phyloP scores from a whole-genome alignment of 192 early-diverging fungal species.

The Gigaspora rosea region DNA sequence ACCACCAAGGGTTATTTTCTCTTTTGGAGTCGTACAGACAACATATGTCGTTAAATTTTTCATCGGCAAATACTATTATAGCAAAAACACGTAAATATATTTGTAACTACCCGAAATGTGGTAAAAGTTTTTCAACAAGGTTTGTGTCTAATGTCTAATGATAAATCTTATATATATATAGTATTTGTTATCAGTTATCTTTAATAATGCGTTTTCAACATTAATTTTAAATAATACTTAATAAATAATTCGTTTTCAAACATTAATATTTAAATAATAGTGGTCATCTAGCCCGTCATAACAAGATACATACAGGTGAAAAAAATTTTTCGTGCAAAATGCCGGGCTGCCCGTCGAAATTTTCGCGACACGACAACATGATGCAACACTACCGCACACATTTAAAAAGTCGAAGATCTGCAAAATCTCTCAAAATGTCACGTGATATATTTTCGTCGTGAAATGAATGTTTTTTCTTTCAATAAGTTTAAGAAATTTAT shows the following conservation, averaged over 20 bases:
- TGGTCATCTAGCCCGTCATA: conserved; percentile 80
- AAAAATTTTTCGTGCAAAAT: conserved; percentile 72
- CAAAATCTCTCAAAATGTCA: not conserved
- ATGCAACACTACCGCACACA: conserved; percentile 87
- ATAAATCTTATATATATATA: not conserved
- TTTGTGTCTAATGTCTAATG: conserved; percentile 29
- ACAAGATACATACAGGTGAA: conserved; percentile 80
- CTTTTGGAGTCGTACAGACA: not conserved
- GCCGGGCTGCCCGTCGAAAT: conserved; percentile 69
- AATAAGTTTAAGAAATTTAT: too few relatives aligned
- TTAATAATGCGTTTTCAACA: not conserved
- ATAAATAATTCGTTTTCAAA: not conserved
- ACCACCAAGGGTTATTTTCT: too few relatives aligned
- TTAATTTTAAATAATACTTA: not conserved
- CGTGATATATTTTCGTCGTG: too few relatives aligned
- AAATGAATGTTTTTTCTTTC: too few relatives aligned
- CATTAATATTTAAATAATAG: conserved; percentile 34
- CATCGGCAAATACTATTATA: not conserved
- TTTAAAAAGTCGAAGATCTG: conserved; percentile 61
- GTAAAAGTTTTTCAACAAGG: conserved; percentile 80
- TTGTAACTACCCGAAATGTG: conserved; percentile 64
- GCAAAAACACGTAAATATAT: conserved; percentile 68
- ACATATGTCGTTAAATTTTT: not conserved
- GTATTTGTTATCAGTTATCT: not conserved
- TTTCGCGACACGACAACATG: conserved; percentile 84